Evolutionary conservation across 2,329 filamentous ascomycete species (phyloP).

Genomic region (Thielaviopsis populi): DNA sequence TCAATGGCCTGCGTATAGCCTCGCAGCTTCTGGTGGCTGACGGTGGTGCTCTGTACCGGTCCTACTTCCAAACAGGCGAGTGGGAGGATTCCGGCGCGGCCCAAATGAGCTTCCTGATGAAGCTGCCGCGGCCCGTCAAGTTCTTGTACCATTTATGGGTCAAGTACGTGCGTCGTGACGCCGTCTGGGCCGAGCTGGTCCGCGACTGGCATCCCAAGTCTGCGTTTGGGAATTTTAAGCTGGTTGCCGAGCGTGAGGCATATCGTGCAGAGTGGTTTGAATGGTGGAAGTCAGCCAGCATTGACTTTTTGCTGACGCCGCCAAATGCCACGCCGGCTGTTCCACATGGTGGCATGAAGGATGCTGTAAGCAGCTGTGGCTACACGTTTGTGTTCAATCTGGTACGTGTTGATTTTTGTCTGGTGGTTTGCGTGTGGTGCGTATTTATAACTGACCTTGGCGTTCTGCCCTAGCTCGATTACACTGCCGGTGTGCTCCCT

Average conservation of each 20-base stretch:
- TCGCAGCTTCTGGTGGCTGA: constrained; percentile 73
- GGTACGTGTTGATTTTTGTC: constrained; percentile 31
- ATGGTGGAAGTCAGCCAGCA: constrained; percentile 61
- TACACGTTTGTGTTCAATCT: constrained; percentile 92
- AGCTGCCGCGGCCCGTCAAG: constrained; percentile 56
- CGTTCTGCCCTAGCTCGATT: constrained; percentile 51
- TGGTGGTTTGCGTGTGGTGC: not conserved
- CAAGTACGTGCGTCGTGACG: constrained; percentile 64
- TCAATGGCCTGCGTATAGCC: constrained; percentile 60
- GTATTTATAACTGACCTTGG: not conserved
- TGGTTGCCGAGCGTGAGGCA: constrained; percentile 60
- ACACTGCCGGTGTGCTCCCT: constrained; percentile 67
- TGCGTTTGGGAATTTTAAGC: constrained; percentile 66
- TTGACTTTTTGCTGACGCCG: constrained; percentile 71
- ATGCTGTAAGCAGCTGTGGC: constrained; percentile 72
- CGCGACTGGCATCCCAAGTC: constrained; percentile 58
- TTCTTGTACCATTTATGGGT: constrained; percentile 83
- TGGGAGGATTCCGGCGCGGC: constrained; percentile 63
- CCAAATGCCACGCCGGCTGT: constrained; percentile 83
- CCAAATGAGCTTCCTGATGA: constrained; percentile 61
- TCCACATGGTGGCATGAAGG: constrained; percentile 72
- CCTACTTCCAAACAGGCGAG: constrained; percentile 62
- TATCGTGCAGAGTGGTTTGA: constrained; percentile 68
- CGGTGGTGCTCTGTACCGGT: constrained; percentile 64
- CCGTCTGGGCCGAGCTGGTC: constrained; percentile 64